phyloP scores from a whole-genome alignment of 495 filamentous ascomycete species.

The Cairneyella variabilis region DNA sequence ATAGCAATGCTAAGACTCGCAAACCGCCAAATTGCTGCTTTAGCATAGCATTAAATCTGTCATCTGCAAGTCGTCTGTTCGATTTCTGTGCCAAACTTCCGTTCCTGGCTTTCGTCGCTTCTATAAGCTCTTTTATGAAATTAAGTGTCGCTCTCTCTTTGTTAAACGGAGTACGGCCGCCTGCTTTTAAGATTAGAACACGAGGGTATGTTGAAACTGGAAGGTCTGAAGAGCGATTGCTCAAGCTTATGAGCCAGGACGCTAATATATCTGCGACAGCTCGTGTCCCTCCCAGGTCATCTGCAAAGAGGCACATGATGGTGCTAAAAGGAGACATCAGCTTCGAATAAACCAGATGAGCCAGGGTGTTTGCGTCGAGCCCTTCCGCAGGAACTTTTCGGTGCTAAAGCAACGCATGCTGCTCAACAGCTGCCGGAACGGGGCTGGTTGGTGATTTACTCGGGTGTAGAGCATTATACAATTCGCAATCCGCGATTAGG shows the following conservation, averaged over 20 bases:
- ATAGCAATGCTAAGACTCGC: not conserved
- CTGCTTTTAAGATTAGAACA: slow-evolving; percentile 6
- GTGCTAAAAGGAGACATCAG: slow-evolving; percentile 5
- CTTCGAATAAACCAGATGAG: slow-evolving; percentile 8
- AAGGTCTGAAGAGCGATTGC: slow-evolving; percentile 4
- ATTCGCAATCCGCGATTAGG: not conserved
- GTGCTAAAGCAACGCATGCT: not conserved
- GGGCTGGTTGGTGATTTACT: not conserved
- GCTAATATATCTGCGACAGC: slow-evolving; percentile 1
- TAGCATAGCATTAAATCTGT: not conserved
- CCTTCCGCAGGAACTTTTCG: not conserved
- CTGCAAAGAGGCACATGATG: slow-evolving; percentile 9
- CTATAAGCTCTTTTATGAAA: slow-evolving; percentile 3
- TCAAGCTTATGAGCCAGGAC: not conserved
- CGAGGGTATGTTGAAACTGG: not conserved
- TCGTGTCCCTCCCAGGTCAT: slow-evolving; percentile 2
- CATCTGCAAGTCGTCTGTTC: not conserved
- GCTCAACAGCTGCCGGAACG: not conserved
- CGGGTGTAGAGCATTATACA: not conserved
- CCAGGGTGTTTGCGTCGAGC: not conserved
- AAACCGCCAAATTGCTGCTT: not conserved
- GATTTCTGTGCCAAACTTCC: not conserved
- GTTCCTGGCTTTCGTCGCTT: not conserved
- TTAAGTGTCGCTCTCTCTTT: not conserved
- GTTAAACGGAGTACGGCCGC: not conserved